These are phyloP conservation scores for Cochlearia excelsa DNA, from an alignment of 345 rosid species.

Conservation along the genomic window DNA sequence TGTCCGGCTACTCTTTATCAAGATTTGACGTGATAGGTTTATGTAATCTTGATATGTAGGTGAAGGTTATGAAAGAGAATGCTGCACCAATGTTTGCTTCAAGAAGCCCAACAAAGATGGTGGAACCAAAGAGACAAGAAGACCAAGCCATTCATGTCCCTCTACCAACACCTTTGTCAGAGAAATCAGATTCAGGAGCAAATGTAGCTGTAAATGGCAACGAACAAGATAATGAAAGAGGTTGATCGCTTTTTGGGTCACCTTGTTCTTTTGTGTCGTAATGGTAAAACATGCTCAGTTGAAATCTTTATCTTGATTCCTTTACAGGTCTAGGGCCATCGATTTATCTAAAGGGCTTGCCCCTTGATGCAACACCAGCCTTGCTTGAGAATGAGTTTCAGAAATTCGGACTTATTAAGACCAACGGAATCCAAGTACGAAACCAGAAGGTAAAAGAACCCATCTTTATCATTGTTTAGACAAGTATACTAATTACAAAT, in stretches of 20 bases:
- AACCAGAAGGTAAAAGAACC: conserved; percentile 55
- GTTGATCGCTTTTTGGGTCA: not conserved
- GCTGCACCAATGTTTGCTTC: conserved; percentile 43
- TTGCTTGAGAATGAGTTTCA: conserved; percentile 80
- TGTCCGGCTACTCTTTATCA: not conserved
- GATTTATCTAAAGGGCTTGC: conserved; percentile 80
- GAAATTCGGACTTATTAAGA: conserved; percentile 78
- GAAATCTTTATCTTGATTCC: conserved; percentile 7
- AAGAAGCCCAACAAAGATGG: conserved; percentile 47
- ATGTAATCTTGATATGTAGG: conserved; percentile 38
- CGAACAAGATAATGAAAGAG: conserved; percentile 61
- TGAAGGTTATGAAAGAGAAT: conserved; percentile 78
- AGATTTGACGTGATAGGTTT: conserved; percentile 1
- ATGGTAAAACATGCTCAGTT: not conserved
- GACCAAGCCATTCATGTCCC: conserved; percentile 42
- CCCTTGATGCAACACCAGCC: conserved; percentile 58
- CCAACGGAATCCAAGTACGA: conserved; percentile 81
- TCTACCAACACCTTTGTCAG: conserved; percentile 44
- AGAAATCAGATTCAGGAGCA: conserved; percentile 44
- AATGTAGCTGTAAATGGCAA: conserved; percentile 58
- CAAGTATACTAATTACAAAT: not conserved
- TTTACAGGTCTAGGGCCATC: conserved; percentile 72
- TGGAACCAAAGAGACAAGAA: conserved; percentile 61
- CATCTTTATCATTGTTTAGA: conserved; percentile 2
- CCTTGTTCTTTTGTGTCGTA: not conserved